Evolutionary conservation across 2,329 filamentous ascomycete species (phyloP), one percentile per base, ranked within the genome.

Genomic region (Grosmannia penicillata): DNA sequence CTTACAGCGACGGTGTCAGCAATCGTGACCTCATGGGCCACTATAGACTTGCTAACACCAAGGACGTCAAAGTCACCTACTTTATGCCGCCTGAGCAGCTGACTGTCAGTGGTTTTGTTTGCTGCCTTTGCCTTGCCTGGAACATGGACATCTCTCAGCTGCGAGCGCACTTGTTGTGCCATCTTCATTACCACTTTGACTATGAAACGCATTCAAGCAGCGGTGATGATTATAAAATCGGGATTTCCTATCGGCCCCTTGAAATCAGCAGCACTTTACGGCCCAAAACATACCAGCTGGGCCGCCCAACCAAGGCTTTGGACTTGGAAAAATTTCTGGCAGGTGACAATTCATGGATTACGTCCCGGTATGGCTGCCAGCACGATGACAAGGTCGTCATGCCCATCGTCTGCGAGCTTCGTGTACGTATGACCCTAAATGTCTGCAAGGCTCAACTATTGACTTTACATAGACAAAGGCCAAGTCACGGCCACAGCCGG

Each of bases 81-180:
- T 52, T 56, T 33, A 50, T 64, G 30, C 63, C 60, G 18, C 55
- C 55, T 33, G 58, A 70, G 44, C 55, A 64, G 41, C 52, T 72
- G 29, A 53, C 56, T 3, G 53, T 70, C n/a, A 61, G 68, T 25
- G 62, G 55, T 23, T 70, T 63, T 46, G 56, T 60, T 33, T 75
- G 71, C 50, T 56, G 72, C 37, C 53, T 62, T 22, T 75, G 71
- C 47, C 64, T 62, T 22, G 58, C 58, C 3, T 52, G 57, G 18
- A 63, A 72, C 42, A 54, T 62, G 19, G 63, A 63, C 8, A 55
- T 74, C 43, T 49, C 51, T n/a, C 58, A 65, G 43, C 53, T 75
- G 41, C 59, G 63, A 39, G 51, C 58, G 23, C 71, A 75, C 45
- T 51, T 73, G n/a, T 50, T 59, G 33, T 55, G 51, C 28, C 70